A percentile compares a stretch with the other conserved stretches of the same genome.
phyloP scores from a whole-genome alignment of 192 early-diverging fungal genomes.

The Backusella sp. region DNA sequence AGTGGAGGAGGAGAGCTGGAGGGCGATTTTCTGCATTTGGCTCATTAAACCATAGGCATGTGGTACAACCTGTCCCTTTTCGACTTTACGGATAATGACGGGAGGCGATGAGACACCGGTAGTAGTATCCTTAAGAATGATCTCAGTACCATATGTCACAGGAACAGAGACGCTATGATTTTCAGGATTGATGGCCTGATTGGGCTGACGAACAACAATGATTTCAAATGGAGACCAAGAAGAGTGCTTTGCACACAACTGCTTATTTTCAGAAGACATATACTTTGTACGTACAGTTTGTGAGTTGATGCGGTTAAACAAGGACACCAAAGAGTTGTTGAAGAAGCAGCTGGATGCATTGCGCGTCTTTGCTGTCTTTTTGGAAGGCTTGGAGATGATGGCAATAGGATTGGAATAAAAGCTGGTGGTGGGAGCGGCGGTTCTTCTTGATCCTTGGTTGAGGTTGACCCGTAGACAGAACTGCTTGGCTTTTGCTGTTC shows the following conservation, averaged over 20 bases:
- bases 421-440: constrained; percentile 46
- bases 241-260: constrained; percentile 59
- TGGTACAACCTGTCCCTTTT: constrained; percentile 66
- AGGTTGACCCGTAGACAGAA: constrained; percentile 70
- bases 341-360: constrained; percentile 77
- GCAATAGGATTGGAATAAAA: constrained; percentile 73
- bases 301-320: constrained; percentile 91
- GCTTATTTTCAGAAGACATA: constrained; percentile 60
- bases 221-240: constrained; percentile 67
- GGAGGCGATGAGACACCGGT: constrained; percentile 65
- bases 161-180: constrained; percentile 31
- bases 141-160: constrained; percentile 73
- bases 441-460: constrained; percentile 30
- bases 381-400: constrained; percentile 92
- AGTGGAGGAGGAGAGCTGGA: constrained; percentile 43
- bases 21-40: constrained; percentile 85
- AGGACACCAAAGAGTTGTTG: constrained; percentile 70
- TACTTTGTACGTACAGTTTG: constrained; percentile 90
- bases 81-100: constrained; percentile 77
- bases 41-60: constrained; percentile 68
- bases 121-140: constrained; percentile 63
- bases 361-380: constrained; percentile 84
- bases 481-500: constrained; percentile 77
- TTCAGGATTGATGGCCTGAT: background rate
- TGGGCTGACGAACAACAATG: constrained; percentile 32